phyloP scores from a whole-genome alignment of 1,284 basidiomycete species.

The Butyriboletus appendiculatus region DNA sequence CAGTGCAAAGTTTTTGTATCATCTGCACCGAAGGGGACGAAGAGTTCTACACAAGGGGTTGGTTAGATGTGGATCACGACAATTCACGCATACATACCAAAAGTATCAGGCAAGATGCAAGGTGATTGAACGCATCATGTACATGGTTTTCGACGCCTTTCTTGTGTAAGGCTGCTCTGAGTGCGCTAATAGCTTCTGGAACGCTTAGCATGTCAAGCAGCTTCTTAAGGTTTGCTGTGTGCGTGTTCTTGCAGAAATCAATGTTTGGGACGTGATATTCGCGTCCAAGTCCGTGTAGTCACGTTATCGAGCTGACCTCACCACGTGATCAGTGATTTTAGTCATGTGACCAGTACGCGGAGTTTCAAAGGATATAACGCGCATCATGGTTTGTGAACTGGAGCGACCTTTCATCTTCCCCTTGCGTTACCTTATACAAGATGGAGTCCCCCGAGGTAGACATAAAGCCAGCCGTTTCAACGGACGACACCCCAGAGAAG shows the following conservation, averaged over 20 bases:
- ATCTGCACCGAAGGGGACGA: slow-evolving; percentile 33
- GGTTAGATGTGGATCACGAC: neutral
- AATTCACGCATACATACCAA: slow-evolving; percentile 29
- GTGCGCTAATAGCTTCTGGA: slow-evolving; percentile 21
- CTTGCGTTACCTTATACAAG: slow-evolving; percentile 8
- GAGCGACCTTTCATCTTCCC: slow-evolving; percentile 1
- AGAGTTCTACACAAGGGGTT: slow-evolving; percentile 30
- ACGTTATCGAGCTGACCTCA: neutral
- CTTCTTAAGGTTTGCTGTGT: neutral
- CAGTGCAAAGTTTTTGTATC: slow-evolving; percentile 31
- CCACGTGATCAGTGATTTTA: slow-evolving; percentile 34
- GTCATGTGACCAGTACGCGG: slow-evolving; percentile 32
- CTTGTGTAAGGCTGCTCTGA: slow-evolving; percentile 23
- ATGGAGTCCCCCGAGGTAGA: slow-evolving; percentile 28
- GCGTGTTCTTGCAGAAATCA: neutral
- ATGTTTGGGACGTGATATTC: neutral
- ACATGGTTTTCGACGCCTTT: slow-evolving; percentile 18
- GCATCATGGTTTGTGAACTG: slow-evolving; percentile 7
- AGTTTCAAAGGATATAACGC: slow-evolving; percentile 25
- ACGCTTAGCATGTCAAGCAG: slow-evolving; percentile 22
- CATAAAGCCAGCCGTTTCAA: slow-evolving; percentile 13
- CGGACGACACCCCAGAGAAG: slow-evolving; percentile 5
- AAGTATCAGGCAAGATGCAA: slow-evolving; percentile 35
- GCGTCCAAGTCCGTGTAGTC: slow-evolving; percentile 14
- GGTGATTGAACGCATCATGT: slow-evolving; percentile 25